Percentiles rank a stretch among this genome's conserved stretches.
Conservation (phyloP, 2,329 filamentous ascomycete genomes). For the Sphaerulina musiva region DNA sequence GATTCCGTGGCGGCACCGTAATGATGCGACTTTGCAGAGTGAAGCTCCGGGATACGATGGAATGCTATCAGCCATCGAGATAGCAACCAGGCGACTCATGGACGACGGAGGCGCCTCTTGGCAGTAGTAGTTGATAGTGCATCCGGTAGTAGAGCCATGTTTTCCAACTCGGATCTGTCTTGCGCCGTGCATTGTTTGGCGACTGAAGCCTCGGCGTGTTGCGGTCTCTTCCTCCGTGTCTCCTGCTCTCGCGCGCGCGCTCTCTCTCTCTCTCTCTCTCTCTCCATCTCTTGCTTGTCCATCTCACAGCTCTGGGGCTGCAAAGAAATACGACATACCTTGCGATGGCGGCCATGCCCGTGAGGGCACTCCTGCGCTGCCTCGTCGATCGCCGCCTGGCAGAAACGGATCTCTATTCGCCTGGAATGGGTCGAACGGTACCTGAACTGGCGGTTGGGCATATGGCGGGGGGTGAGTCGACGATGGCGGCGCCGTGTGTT, state of each 20-base stretch:
- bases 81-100: too few relatives aligned
- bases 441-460: constrained; percentile 39
- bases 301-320: background rate
- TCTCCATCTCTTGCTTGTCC: background rate
- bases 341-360: constrained; percentile 30
- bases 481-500: constrained; percentile 26
- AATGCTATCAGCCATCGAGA: background rate
- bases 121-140: background rate
- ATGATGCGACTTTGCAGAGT: background rate
- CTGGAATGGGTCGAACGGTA: constrained; percentile 44
- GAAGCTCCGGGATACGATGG: background rate
- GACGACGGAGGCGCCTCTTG: too few relatives aligned
- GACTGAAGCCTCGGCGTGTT: background rate
- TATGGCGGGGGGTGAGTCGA: constrained; percentile 32
- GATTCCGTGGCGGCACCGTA: background rate
- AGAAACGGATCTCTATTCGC: constrained; percentile 44
- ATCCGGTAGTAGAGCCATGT: background rate
- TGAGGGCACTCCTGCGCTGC: constrained; percentile 35
- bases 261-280: too few relatives aligned
- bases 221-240: too few relatives aligned
- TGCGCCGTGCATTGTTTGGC: background rate
- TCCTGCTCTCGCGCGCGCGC: too few relatives aligned
- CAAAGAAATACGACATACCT: constrained; percentile 1
- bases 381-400: constrained; percentile 35
- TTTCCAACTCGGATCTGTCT: background rate